Conservation (phyloP, 2,329 filamentous ascomycete species). For the Beauveria sp. region DNA sequence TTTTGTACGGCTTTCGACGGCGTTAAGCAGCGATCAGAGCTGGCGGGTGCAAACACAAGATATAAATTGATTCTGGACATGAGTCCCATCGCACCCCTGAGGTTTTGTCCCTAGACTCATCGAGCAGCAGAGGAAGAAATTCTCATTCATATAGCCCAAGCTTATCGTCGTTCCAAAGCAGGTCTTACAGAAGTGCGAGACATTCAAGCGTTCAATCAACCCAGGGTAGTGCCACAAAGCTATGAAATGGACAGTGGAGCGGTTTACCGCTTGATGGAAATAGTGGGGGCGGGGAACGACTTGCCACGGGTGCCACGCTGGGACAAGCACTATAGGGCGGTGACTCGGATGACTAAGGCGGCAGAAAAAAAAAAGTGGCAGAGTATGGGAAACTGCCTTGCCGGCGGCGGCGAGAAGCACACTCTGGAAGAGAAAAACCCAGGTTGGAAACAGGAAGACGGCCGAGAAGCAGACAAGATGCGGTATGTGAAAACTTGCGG, state of each 20-base stretch:
- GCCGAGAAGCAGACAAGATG: conserved; percentile 11
- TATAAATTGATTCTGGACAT: too few relatives aligned
- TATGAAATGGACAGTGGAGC: neutral
- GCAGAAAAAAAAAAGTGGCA: conserved; percentile 17
- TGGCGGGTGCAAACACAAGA: too few relatives aligned
- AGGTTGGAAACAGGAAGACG: neutral
- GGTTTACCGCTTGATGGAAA: neutral
- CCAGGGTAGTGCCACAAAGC: neutral
- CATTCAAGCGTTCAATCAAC: neutral
- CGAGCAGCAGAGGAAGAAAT: too few relatives aligned
- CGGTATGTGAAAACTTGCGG: neutral
- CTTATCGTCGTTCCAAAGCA: too few relatives aligned
- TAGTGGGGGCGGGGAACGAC: neutral
- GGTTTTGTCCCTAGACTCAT: too few relatives aligned
- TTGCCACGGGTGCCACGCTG: too few relatives aligned
- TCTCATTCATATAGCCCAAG: too few relatives aligned
- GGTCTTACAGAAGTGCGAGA: too few relatives aligned
- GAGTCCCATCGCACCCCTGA: too few relatives aligned
- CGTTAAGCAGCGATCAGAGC: too few relatives aligned
- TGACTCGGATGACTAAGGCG: conserved; percentile 13
- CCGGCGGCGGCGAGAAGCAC: neutral
- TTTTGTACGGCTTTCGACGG: neutral
- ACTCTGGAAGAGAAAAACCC: neutral
- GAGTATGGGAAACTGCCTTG: neutral
- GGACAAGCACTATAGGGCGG: neutral